Base-by-base conservation (phyloP, 257 asterid species). In the Nicotiana attenuata region DNA sequence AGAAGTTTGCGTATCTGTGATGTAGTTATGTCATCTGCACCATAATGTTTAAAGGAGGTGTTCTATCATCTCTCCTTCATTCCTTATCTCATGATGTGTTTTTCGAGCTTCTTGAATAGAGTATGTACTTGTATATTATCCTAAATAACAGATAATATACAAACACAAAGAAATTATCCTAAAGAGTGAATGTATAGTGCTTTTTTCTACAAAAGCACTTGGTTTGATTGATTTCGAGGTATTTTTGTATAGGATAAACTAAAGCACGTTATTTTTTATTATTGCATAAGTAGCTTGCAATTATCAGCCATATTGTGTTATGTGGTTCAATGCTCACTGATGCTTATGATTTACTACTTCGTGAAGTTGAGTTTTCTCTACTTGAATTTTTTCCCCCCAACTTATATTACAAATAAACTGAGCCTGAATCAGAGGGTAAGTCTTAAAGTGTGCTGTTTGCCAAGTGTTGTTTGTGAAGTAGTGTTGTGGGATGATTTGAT, bases 321-420 rank as follows among this genome's bases (percentile, higher is more conserved):
- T 26, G 33, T 50, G 24, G 26, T 8, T 50, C 26, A 50, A 33
- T 17, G 63, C 24, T 73, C 41, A 50, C 16, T 75, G 63, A 24
- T 75, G 63, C 63, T 24, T 75, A 15, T 24, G 52, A 45, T 45
- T 22, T 22, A 45, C 4, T 56, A 47, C 24, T 50, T 24, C 79
- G 24, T 73, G 22, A 73, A 73, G 61, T 15, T 73, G 79, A 73
- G 13, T 69, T 41, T n/a, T 69, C 20, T 24, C 78, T 47, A 5
- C 35, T 22, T 71, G 17, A 14, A 71, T 69, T 60, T 0, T 0
- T 0, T 0, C 0, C 38, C 14, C 38, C 14, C 22, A 8, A n/a
- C 19, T 35, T 68, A 68, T 68, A n/a, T 68, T 68, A n/a, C 55
- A 68, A 68, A 68, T 2, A 68, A 68, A n/a, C 77, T 68, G 31